Evolutionary conservation across 2,329 filamentous ascomycete genomes (phyloP), one percentile per base, ranked within the genome.

Genomic region (Parasarocladium wereldwijsianum): DNA sequence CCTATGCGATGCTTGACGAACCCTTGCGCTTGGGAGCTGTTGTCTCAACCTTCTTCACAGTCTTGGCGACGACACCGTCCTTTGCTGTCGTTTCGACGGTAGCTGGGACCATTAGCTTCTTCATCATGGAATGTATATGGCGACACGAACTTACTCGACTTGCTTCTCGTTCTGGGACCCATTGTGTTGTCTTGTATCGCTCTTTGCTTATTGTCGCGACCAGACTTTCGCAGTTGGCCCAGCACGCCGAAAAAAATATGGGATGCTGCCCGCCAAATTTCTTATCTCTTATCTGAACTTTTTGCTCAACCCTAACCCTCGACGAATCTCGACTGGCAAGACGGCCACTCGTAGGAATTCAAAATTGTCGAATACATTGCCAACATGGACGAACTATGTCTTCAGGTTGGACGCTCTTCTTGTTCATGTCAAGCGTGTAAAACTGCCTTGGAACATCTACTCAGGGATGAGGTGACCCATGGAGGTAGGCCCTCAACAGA

Each of bases 221-320:
- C n/a, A n/a, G n/a, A n/a, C n/a, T n/a, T n/a, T n/a, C n/a, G n/a
- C n/a, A n/a, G n/a, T n/a, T n/a, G n/a, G n/a, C n/a, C n/a, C n/a
- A n/a, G n/a, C n/a, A n/a, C n/a, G n/a, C n/a, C 17, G 43, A 41
- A 46, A 51, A 55, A 56, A 54, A 46, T 38, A 39, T 44, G 34
- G 35, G 36, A 52, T 55, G 55, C 52, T 56, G 51, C 51, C 51
- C 38, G 31, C 28, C 34, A 29, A 30, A 34, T 36, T 30, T 32
- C 17, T 17, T 25, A 26, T 30, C 28, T 19, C 28, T 30, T 30
- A 30, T 30, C 28, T n/a, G 20, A 24, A 22, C 23, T 17, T 21
- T 17, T 14, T 15, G n/a, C n/a, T n/a, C n/a, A n/a, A n/a, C n/a
- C n/a, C n/a, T n/a, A n/a, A n/a, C n/a, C n/a, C n/a, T n/a, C n/a